phyloP scores from a whole-genome alignment of 1,139 yeast genomes.

The Suzukiozyma palmioleophila region DNA sequence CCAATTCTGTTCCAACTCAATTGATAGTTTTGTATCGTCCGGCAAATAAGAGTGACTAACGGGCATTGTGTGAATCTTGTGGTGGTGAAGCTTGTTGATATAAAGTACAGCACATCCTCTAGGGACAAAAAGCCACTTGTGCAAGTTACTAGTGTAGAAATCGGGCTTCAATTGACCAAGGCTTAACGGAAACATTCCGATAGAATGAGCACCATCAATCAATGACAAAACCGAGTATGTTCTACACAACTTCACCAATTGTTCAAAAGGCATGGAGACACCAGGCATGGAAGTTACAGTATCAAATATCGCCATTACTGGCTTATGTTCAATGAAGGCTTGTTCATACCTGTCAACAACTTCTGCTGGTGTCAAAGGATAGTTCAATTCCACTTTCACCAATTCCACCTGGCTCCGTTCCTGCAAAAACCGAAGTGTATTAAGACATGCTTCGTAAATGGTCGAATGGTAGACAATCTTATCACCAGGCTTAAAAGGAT shows the following conservation, averaged over 20 bases:
- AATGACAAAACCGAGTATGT: constrained; percentile 45
- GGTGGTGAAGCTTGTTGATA: constrained; percentile 50
- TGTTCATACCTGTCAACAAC: constrained; percentile 37
- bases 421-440: constrained; percentile 43
- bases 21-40: constrained; percentile 16
- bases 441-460: constrained; percentile 50
- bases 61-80: constrained; percentile 53
- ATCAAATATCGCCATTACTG: constrained; percentile 51
- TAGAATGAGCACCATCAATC: constrained; percentile 70
- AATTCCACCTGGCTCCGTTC: constrained; percentile 34
- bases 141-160: constrained; percentile 60
- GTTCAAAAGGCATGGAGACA: constrained; percentile 49
- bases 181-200: constrained; percentile 47
- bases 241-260: constrained; percentile 40
- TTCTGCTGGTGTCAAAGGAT: constrained; percentile 45
- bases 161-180: constrained; percentile 50
- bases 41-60: constrained; percentile 44
- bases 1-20: constrained; percentile 21
- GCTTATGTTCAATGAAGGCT: constrained; percentile 17
- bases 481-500: constrained; percentile 47
- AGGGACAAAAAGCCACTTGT: constrained; percentile 67
- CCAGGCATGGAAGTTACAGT: constrained; percentile 64
- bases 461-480: constrained; percentile 43
- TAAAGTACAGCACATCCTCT: constrained; percentile 58
- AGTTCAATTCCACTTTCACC: constrained; percentile 35